These are phyloP conservation scores for Evansstolkia leycettana DNA, from an alignment of 495 filamentous ascomycete species.

Conservation along the genomic window DNA sequence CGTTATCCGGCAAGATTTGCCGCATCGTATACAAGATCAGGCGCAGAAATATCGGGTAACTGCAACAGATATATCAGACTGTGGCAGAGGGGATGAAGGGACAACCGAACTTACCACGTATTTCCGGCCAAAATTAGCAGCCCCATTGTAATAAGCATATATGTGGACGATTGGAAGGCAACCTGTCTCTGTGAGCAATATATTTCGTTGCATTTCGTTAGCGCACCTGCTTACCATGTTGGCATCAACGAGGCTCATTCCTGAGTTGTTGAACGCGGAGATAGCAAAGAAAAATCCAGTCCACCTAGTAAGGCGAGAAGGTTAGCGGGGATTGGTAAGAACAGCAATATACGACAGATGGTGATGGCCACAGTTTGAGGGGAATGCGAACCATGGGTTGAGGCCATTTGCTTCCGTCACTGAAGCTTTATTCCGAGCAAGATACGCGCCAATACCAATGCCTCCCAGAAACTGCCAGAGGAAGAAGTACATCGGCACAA, in stretches of 20 bases:
- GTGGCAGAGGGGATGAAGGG: too few species aligned
- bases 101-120: too few species aligned
- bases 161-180: constrained; percentile 20
- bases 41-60: constrained; percentile 67
- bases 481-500: constrained; percentile 66
- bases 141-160: constrained; percentile 64
- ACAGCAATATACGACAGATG: too few species aligned
- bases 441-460: constrained; percentile 61
- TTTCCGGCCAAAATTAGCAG: constrained; percentile 77
- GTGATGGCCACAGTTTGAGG: too few species aligned
- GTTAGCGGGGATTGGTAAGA: too few species aligned
- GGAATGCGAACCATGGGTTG: too few species aligned
- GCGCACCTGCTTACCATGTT: too few species aligned
- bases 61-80: too few species aligned
- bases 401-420: constrained; percentile 50
- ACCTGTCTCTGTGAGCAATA: too few species aligned
- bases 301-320: constrained; percentile 53
- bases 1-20: constrained; percentile 29
- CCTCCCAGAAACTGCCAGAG: constrained; percentile 60
- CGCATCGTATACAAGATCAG: constrained; percentile 60
- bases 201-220: too few species aligned
- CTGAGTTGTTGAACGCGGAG: constrained; percentile 79
- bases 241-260: constrained; percentile 72
- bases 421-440: constrained; percentile 45
- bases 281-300: constrained; percentile 33